A percentile compares a stretch with the other conserved stretches of the same genome.
phyloP scores from a whole-genome alignment of 2,329 filamentous ascomycete genomes.

The Eutypella sp. region DNA sequence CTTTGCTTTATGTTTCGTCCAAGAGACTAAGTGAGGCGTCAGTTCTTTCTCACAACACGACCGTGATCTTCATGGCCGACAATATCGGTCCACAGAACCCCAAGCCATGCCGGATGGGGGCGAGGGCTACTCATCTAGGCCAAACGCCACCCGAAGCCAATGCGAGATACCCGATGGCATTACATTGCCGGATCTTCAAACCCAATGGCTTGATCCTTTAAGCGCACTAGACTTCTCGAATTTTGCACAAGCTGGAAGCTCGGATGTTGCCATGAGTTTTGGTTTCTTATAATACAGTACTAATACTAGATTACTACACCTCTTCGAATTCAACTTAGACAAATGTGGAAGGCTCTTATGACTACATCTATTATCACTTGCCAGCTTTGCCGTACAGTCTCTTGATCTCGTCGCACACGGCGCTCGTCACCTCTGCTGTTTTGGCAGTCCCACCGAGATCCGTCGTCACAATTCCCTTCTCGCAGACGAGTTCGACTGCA shows the following conservation, averaged over 20 bases:
- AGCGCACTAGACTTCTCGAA: conserved; percentile 15
- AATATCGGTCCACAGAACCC: too few species aligned
- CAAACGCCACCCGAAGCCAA: too few species aligned
- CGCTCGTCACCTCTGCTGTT: conserved; percentile 30
- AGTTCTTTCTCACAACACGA: too few species aligned
- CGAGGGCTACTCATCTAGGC: too few species aligned
- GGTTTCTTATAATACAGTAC: conserved; percentile 1
- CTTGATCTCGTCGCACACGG: conserved; percentile 22
- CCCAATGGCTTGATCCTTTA: conserved; percentile 13
- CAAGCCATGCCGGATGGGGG: too few species aligned
- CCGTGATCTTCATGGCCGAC: too few species aligned
- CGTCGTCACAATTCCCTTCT: conserved; percentile 44
- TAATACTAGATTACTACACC: background rate
- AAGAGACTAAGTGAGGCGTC: too few species aligned
- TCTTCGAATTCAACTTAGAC: too few species aligned
- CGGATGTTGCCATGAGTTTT: conserved; percentile 10
- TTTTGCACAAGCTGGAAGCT: conserved; percentile 12
- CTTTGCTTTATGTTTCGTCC: too few species aligned
- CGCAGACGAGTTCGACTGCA: conserved; percentile 48
- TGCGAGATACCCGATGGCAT: too few species aligned
- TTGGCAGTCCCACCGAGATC: conserved; percentile 47
- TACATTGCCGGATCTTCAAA: background rate
- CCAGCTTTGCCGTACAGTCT: conserved; percentile 5
- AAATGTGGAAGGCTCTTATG: too few species aligned
- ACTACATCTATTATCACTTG: conserved; percentile 1